Evolutionary conservation across 2,329 filamentous ascomycete species (phyloP).

Genomic region (Rachicladosporium sp.): DNA sequence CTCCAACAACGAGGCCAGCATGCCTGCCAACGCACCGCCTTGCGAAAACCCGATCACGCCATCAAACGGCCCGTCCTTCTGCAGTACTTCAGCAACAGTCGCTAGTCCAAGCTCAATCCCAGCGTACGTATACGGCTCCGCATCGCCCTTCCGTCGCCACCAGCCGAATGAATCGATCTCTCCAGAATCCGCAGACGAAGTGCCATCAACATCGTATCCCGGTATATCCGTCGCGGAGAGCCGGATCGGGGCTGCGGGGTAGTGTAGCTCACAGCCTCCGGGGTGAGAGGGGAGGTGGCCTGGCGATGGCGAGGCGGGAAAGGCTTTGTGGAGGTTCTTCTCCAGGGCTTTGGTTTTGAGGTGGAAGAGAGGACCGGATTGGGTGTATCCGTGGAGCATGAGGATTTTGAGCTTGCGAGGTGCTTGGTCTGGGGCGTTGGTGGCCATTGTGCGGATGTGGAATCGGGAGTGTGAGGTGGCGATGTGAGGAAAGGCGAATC

Average conservation of each 20-base stretch:
- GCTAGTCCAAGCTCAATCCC: slow-evolving; percentile 57
- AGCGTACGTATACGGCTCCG: slow-evolving; percentile 45
- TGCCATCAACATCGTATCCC: slow-evolving; percentile 43
- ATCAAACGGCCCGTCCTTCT: slow-evolving; percentile 55
- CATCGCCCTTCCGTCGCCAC: slow-evolving; percentile 61
- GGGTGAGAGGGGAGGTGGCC: slow-evolving; percentile 22
- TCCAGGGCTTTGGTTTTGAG: slow-evolving; percentile 79
- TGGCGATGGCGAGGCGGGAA: slow-evolving; percentile 47
- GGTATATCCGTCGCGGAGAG: slow-evolving; percentile 36
- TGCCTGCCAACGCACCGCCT: slow-evolving; percentile 58
- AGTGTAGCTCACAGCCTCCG: slow-evolving; percentile 33
- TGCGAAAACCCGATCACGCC: slow-evolving; percentile 75
- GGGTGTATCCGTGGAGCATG: slow-evolving; percentile 63
- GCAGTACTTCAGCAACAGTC: slow-evolving; percentile 49
- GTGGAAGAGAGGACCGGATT: slow-evolving; percentile 75
- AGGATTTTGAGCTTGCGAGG: slow-evolving; percentile 31
- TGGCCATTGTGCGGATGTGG: slow-evolving; percentile 4
- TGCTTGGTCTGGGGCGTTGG: slow-evolving; percentile 1
- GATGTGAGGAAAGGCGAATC: not conserved
- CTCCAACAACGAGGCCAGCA: slow-evolving; percentile 65
- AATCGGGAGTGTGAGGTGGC: not conserved
- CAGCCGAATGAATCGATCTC: slow-evolving; percentile 59
- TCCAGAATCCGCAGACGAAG: slow-evolving; percentile 15
- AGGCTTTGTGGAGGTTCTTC: slow-evolving; percentile 65
- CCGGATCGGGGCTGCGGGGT: slow-evolving; percentile 34